Base-by-base conservation (phyloP, 2,329 filamentous ascomycete genomes). In the Delphinella strobiligena region DNA sequence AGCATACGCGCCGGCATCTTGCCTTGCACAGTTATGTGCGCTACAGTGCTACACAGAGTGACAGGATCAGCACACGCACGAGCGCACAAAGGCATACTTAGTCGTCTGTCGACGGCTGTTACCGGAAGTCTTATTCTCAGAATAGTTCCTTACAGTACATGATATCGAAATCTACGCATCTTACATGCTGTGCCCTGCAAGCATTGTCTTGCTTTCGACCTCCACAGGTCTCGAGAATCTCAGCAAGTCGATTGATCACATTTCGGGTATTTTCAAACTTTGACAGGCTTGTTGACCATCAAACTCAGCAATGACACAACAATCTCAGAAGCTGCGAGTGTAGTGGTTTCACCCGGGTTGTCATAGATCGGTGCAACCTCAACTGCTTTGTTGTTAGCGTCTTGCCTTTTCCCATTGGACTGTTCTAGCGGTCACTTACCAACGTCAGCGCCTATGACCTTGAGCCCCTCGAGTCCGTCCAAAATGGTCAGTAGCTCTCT, bases 361-460 rank as follows among this genome's bases (percentile, higher is more conserved):
- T 78, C 74, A 51, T 78, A 78, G 2, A 74, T 66, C 1, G 75
- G 74, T 18, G 74, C 69, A 19, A 78, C 74, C 51, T 78, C 75
- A 24, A 78, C 61, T 27, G 27, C 19, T 7, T 27, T 7, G 22
- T 27, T 7, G 12, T 27, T 12, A 27, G 22, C 22, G 7, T 7
- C 22, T 27, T 7, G 7, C 7, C 12, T 12, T 12, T 27, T 7
- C 12, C 7, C 12, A 27, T 27, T 27, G 22, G 7, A 12, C 22
- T 12, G 22, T 27, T 7, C 7, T 7, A 7, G 7, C 12, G 22
- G 7, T 7, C 12, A 7, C 22, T 27, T 27, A 27, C 31, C 31
- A 7, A n/a, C 31, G 31, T 33, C 31, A 5, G n/a, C 22, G 17
- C 29, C 27, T 29, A 19, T 24, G 39, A 35, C 29, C 32, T 31